Base-by-base conservation (phyloP, 2,329 filamentous ascomycete genomes). In the Sporothrix brunneoviolacea region DNA sequence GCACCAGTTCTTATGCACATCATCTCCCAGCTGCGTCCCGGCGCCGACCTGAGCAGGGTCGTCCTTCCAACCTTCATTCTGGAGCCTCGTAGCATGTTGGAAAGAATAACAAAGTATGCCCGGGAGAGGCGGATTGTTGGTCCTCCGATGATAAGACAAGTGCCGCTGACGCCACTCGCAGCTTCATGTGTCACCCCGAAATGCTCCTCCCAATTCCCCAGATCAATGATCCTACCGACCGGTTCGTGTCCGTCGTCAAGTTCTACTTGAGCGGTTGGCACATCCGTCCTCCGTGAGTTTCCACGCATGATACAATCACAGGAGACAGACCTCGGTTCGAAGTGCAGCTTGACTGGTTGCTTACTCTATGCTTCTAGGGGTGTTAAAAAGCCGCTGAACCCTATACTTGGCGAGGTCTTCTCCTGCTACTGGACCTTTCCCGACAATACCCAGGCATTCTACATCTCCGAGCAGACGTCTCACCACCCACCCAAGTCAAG, bases 201-300 rank as follows among this genome's bases (percentile, higher is more conserved):
- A 94, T 90, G 63, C 83, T 98, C 28, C 81, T 98, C 4, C 84
- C 86, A 30, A 93, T 97, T 68, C 80, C 91, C 39, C 73, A 81
- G 41, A 87, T 96, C 60, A 87, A 97, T 46, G 91, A 98, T 63
- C 91, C 93, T 1, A 74, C 89, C 51, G 75, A 91, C 62, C 82
- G 93, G 65, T 98, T 98, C 64, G 83, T 97, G 27, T 88, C 90
- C 13, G 93, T 98, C 44, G 88, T 96, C 64, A 96, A 94, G 70
- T 98, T 98, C 68, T 98, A 98, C 68, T 75, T 98, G 39, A 95
- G 90, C 68, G 93, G 93, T 62, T 98, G 93, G 93, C 93, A 98
- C 68, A 96, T 98, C 65, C 93, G 91, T 69, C 93, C 93, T 63
- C 87, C 90, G 89, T 95, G 79, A 64, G 87, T 76, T 32, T 16